These are phyloP conservation scores for Exophiala sideris DNA, from an alignment of 2,329 filamentous ascomycete genomes.

Conservation along the genomic window DNA sequence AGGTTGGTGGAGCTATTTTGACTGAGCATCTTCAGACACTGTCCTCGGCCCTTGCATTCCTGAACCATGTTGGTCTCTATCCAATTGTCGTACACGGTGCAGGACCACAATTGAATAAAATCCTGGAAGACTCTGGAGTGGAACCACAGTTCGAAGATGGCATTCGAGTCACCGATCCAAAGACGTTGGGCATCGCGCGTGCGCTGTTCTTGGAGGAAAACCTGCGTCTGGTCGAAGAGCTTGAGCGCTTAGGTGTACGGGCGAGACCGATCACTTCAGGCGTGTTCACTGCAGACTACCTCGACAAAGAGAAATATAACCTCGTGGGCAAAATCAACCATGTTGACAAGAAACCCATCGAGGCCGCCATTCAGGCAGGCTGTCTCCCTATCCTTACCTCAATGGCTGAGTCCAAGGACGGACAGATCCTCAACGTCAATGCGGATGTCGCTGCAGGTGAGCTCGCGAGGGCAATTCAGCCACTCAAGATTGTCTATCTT, in stretches of 20 bases:
- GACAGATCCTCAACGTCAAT: conserved; percentile 94
- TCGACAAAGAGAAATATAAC: conserved; percentile 95
- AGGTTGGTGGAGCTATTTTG: conserved; percentile 93
- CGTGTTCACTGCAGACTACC: conserved; percentile 88
- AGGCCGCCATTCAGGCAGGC: conserved; percentile 84
- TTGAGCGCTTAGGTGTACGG: conserved; percentile 85
- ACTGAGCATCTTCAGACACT: conserved; percentile 91
- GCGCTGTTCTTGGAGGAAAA: conserved; percentile 96
- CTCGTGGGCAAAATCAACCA: conserved; percentile 92
- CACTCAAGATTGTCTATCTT: conserved; percentile 96
- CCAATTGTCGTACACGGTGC: conserved; percentile 94
- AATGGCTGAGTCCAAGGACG: conserved; percentile 89
- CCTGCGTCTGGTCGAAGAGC: conserved; percentile 80
- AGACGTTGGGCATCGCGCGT: conserved; percentile 85
- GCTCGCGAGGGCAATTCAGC: conserved; percentile 81
- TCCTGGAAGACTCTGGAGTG: conserved; percentile 84
- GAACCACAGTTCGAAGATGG: conserved; percentile 96
- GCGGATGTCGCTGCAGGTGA: conserved; percentile 95
- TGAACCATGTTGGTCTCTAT: conserved; percentile 91
- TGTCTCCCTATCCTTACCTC: conserved; percentile 92
- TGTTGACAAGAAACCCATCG: conserved; percentile 85
- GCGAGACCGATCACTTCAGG: conserved; percentile 85
- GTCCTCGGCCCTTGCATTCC: conserved; percentile 81
- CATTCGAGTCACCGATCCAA: conserved; percentile 90
- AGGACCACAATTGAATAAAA: conserved; percentile 89